phyloP scores from a whole-genome alignment of 257 asterid genomes.

The Fraxinus pennsylvanica region DNA sequence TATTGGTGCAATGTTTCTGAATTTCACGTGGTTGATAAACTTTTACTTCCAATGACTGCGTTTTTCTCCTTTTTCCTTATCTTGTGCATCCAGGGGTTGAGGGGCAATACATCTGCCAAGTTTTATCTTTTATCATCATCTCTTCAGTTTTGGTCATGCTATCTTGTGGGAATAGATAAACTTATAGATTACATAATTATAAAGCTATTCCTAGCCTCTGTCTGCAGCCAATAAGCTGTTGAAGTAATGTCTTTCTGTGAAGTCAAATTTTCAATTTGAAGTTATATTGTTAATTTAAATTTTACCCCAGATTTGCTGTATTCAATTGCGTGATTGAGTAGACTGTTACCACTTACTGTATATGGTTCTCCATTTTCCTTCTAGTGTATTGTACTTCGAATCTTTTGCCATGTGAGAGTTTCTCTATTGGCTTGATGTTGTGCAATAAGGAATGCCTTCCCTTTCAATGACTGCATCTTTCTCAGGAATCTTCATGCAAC shows the following conservation, averaged over 20 bases:
- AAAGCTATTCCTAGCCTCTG: not conserved
- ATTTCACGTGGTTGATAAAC: not conserved
- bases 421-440: not conserved
- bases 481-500: not conserved
- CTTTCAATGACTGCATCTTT: not conserved
- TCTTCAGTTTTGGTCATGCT: not conserved
- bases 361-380: not conserved
- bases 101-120: not conserved
- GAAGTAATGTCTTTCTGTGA: not conserved
- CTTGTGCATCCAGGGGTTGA: not conserved
- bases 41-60: not conserved
- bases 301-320: not conserved
- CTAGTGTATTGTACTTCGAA: not conserved
- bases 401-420: conserved; percentile 11
- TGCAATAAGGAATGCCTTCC: not conserved
- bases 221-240: conserved; percentile 5
- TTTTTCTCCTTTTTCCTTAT: not conserved
- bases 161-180: not conserved
- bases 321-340: conserved; percentile 9
- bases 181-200: not conserved
- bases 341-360: not conserved
- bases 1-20: not conserved
- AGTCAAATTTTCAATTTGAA: not conserved
- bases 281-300: not conserved
- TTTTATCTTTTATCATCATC: not conserved